Conservation (phyloP, 2,329 filamentous ascomycete genomes). For the Venturia pyrina region DNA sequence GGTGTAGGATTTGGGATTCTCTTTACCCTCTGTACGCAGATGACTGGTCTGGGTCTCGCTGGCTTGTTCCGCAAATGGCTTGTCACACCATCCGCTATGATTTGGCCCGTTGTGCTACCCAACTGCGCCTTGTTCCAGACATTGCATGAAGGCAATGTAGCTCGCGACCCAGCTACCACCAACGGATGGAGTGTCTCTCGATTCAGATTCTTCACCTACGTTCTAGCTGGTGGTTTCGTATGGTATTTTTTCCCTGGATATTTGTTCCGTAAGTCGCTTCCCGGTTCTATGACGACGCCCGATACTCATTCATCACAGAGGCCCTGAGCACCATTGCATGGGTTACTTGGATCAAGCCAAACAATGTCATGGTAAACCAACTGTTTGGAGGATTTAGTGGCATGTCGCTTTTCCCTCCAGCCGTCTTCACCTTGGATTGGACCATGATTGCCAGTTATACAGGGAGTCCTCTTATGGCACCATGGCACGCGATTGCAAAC, state of each 20-base stretch:
- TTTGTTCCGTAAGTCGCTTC: slow-evolving; percentile 38
- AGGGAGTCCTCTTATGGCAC: slow-evolving; percentile 11
- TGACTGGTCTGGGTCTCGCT: slow-evolving; percentile 32
- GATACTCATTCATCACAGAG: slow-evolving; percentile 20
- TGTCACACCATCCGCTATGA: slow-evolving; percentile 54
- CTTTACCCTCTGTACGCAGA: slow-evolving; percentile 58
- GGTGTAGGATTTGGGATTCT: slow-evolving; percentile 38
- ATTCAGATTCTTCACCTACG: slow-evolving; percentile 51
- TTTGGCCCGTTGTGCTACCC: slow-evolving; percentile 61
- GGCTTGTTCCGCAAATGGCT: slow-evolving; percentile 21
- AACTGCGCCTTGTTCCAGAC: slow-evolving; percentile 59
- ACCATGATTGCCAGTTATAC: slow-evolving; percentile 11
- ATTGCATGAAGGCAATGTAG: slow-evolving; percentile 53
- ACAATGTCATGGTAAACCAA: slow-evolving; percentile 60
- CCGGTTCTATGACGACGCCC: background rate
- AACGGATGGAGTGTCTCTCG: slow-evolving; percentile 56
- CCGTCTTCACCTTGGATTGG: slow-evolving; percentile 12
- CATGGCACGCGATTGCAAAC: slow-evolving; percentile 13
- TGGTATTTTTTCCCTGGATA: slow-evolving; percentile 64
- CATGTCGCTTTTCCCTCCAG: slow-evolving; percentile 52
- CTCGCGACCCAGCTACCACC: slow-evolving; percentile 45
- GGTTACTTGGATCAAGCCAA: slow-evolving; percentile 60
- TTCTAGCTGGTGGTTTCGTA: slow-evolving; percentile 18
- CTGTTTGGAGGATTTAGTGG: slow-evolving; percentile 61
- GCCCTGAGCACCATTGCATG: slow-evolving; percentile 63